These are phyloP conservation scores for Cladosporium phlei DNA, from an alignment of 2,329 filamentous ascomycete species.

Conservation along the genomic window DNA sequence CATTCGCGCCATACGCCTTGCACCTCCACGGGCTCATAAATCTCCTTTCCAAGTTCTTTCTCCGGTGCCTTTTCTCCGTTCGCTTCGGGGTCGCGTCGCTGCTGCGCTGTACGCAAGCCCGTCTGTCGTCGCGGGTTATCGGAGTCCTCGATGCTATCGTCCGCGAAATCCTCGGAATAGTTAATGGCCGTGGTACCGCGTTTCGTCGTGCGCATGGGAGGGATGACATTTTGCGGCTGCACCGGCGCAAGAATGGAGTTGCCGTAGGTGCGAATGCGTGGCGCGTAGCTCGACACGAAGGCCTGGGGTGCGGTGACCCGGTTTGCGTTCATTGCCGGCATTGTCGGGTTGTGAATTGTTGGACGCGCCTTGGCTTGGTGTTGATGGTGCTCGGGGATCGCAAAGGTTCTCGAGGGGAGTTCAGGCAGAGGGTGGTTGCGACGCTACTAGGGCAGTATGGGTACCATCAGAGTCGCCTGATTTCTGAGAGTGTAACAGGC, in stretches of 20 bases:
- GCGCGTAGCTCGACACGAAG: slow-evolving; percentile 86
- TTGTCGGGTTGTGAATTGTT: background rate
- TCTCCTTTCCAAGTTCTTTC: slow-evolving; percentile 76
- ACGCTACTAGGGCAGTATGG: slow-evolving; percentile 15
- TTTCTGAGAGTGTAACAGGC: slow-evolving; percentile 1
- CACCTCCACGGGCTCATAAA: slow-evolving; percentile 69
- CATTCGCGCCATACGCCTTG: slow-evolving; percentile 93
- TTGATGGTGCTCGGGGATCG: background rate
- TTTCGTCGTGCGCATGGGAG: slow-evolving; percentile 82
- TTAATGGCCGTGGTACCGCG: slow-evolving; percentile 95
- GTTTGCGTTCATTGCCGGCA: slow-evolving; percentile 21
- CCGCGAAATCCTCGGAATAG: slow-evolving; percentile 93
- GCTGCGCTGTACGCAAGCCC: slow-evolving; percentile 74
- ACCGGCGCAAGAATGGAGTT: slow-evolving; percentile 88
- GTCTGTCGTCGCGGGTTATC: slow-evolving; percentile 67
- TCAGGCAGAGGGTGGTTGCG: background rate
- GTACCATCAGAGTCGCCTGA: slow-evolving; percentile 23
- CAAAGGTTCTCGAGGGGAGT: slow-evolving; percentile 2
- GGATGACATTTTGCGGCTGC: slow-evolving; percentile 63
- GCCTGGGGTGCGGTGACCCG: slow-evolving; percentile 65
- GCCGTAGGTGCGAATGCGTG: slow-evolving; percentile 81
- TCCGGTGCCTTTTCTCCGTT: slow-evolving; percentile 57
- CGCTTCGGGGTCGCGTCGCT: slow-evolving; percentile 58
- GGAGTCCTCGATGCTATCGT: slow-evolving; percentile 72
- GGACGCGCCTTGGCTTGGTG: slow-evolving; percentile 5